A percentile compares a stretch with the other conserved stretches of the same genome.
These are phyloP conservation scores for Anisodus tanguticus DNA, from an alignment of 257 asterid genomes.

Conservation along the genomic window DNA sequence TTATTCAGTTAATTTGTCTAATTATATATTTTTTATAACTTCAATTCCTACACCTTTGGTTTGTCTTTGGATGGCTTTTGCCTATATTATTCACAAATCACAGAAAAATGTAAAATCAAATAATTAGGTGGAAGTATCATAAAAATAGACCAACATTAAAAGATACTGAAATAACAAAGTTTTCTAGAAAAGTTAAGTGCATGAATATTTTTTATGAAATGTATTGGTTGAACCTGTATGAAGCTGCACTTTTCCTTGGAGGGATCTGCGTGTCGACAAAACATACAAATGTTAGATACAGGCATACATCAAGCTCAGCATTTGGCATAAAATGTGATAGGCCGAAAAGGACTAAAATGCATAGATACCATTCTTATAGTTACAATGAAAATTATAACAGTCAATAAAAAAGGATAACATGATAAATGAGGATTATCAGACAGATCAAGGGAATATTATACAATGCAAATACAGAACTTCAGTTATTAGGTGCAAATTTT, in stretches of 20 bases:
- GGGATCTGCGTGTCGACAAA: slow-evolving; percentile 72
- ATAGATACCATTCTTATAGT: not conserved
- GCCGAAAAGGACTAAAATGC: not conserved
- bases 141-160: slow-evolving; percentile 31
- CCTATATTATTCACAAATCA: not conserved
- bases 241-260: slow-evolving; percentile 89
- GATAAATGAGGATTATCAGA: not conserved
- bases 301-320: not conserved
- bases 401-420: not conserved
- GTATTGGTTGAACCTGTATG: slow-evolving; percentile 72
- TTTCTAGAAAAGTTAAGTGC: not conserved
- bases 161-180: not conserved
- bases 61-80: not conserved
- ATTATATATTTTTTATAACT: not conserved
- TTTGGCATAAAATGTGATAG: not conserved
- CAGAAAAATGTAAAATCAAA: not conserved
- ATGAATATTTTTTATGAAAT: not conserved
- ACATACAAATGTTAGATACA: slow-evolving; percentile 34
- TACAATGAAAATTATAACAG: not conserved
- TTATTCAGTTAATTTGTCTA: not conserved
- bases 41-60: not conserved
- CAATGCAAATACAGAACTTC: not conserved
- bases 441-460: not conserved
- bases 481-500: not conserved
- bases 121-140: not conserved